Evolutionary conservation across 1,284 basidiomycete species (phyloP).

Genomic region (Cryptococcus deneoformans): DNA sequence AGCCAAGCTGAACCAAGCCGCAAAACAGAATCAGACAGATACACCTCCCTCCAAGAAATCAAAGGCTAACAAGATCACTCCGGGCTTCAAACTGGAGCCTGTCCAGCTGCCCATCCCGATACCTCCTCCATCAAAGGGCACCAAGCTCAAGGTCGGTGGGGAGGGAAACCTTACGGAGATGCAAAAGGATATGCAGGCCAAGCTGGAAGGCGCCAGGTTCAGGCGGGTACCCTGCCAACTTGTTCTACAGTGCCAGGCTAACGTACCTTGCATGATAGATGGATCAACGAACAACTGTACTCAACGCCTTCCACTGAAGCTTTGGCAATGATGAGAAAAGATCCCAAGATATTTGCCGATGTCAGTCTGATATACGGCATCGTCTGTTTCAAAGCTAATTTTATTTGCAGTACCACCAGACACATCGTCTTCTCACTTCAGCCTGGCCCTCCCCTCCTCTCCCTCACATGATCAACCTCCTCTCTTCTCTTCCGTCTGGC

Average conservation of each 20-base stretch:
- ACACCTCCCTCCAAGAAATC: not conserved
- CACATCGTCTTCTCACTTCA: constrained; percentile 83
- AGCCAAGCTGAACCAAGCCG: not conserved
- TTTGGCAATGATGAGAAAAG: constrained; percentile 72
- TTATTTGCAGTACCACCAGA: constrained; percentile 73
- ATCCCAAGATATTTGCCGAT: constrained; percentile 71
- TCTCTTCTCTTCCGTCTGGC: constrained; percentile 58
- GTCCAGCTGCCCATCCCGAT: constrained; percentile 29
- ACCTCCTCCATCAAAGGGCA: constrained; percentile 7
- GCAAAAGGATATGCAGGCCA: constrained; percentile 71
- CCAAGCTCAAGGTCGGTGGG: constrained; percentile 9
- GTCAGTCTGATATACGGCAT: constrained; percentile 51
- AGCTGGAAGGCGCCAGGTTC: constrained; percentile 78
- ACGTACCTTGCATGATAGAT: constrained; percentile 51
- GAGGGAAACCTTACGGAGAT: constrained; percentile 61
- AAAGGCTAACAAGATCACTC: not conserved
- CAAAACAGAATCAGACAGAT: not conserved
- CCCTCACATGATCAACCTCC: constrained; percentile 64
- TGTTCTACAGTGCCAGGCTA: not conserved
- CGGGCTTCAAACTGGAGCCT: constrained; percentile 6
- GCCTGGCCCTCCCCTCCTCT: constrained; percentile 93
- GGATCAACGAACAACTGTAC: constrained; percentile 85
- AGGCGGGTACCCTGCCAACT: constrained; percentile 54
- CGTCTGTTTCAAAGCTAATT: constrained; percentile 5
- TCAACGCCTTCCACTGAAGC: constrained; percentile 73